Evolutionary conservation across 768 basidiomycete genomes (phyloP).

Genomic region (Dioszegia hungarica): DNA sequence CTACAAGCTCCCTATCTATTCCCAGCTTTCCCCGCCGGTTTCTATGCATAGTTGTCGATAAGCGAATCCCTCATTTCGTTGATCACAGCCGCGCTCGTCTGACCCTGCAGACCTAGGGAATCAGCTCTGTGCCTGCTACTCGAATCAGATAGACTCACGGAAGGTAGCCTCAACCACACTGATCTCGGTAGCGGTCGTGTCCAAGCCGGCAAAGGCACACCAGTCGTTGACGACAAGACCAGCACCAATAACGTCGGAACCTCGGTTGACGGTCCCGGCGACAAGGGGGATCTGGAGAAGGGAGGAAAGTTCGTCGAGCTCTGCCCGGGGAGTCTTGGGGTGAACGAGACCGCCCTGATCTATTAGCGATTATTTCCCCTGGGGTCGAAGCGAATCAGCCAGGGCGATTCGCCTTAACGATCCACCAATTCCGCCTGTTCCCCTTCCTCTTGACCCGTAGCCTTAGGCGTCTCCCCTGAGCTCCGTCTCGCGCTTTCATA

Average conservation of each 20-base stretch:
- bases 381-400: too few species aligned
- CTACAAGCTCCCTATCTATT: neutral
- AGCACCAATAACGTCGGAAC: constrained; percentile 95
- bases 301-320: constrained; percentile 94
- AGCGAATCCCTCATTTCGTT: constrained; percentile 86
- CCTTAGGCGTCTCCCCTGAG: too few species aligned
- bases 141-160: constrained; percentile 59
- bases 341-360: constrained; percentile 81
- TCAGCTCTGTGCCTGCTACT: neutral
- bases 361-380: neutral
- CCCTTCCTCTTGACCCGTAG: too few species aligned
- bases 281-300: constrained; percentile 91
- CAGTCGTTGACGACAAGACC: constrained; percentile 98
- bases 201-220: constrained; percentile 98
- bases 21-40: neutral
- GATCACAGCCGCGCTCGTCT: constrained; percentile 73
- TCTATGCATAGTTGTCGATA: constrained; percentile 82
- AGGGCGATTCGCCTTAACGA: too few species aligned
- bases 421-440: too few species aligned
- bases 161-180: constrained; percentile 96
- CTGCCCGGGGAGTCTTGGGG: constrained; percentile 92
- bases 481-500: too few species aligned
- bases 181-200: constrained; percentile 99
- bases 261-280: constrained; percentile 96
- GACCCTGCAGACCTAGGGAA: constrained; percentile 71